Conservation (phyloP, 352 stramenopile genomes). For the Globisporangium polare region DNA sequence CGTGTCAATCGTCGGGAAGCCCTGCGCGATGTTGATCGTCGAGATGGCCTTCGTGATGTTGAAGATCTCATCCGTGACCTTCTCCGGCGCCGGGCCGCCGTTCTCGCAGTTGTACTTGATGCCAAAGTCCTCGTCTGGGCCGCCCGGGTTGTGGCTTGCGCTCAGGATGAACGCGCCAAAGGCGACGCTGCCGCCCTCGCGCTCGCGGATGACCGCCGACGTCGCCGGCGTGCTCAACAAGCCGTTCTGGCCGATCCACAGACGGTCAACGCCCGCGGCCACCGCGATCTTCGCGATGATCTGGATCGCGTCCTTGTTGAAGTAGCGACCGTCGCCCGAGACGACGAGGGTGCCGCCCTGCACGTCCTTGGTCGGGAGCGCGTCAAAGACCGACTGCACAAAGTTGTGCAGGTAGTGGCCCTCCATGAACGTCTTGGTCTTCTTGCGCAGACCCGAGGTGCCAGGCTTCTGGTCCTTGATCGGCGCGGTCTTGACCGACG, state of each 20-base stretch:
- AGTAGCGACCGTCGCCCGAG: conserved; percentile 93
- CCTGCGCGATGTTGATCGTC: conserved; percentile 89
- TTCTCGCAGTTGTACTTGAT: conserved; percentile 99
- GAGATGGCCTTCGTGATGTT: conserved; percentile 93
- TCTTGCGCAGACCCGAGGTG: conserved; percentile 98
- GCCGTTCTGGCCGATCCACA: conserved; percentile 95
- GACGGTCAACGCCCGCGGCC: conserved; percentile 93
- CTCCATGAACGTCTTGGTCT: conserved; percentile 98
- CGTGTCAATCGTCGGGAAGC: conserved; percentile 81
- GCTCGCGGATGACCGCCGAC: conserved; percentile 95
- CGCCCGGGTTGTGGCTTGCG: conserved; percentile 98
- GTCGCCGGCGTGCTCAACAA: conserved; percentile 97
- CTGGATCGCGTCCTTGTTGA: conserved; percentile 94
- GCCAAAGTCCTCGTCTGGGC: conserved; percentile 97
- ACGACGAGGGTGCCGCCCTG: conserved; percentile 95
- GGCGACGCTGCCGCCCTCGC: conserved; percentile 90
- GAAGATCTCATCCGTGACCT: conserved; percentile 97
- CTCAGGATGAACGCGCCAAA: conserved; percentile 97
- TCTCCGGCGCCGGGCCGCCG: conserved; percentile 95
- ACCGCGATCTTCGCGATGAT: conserved; percentile 96
- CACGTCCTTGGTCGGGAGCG: conserved; percentile 92
- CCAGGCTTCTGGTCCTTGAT: conserved; percentile 96
- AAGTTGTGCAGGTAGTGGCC: conserved; percentile 99
- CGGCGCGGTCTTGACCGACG: conserved; percentile 83
- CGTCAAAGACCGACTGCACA: conserved; percentile 96